A percentile compares a stretch with the other conserved stretches of the same genome.
phyloP scores from a whole-genome alignment of 371 early-diverging fungal species.

The Nematocida parisii region DNA sequence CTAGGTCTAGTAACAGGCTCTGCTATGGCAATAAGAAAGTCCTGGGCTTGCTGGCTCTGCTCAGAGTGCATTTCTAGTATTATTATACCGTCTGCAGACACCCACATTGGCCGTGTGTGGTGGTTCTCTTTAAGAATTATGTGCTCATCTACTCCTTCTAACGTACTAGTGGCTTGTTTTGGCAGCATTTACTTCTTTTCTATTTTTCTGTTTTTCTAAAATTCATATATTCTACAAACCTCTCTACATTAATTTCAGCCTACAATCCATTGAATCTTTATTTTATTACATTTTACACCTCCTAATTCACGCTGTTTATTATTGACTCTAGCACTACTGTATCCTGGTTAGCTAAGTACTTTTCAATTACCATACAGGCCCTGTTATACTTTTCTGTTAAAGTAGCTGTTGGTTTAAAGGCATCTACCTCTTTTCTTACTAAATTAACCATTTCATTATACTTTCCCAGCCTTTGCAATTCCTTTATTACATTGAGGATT shows the following conservation, averaged over 20 bases:
- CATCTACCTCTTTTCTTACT: constrained; percentile 21
- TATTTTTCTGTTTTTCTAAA: constrained; percentile 1
- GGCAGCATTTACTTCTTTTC: constrained; percentile 62
- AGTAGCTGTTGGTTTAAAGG: background rate
- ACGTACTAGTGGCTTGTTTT: constrained; percentile 68
- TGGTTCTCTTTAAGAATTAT: constrained; percentile 79
- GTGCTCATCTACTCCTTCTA: constrained; percentile 64
- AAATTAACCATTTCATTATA: background rate
- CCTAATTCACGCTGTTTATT: background rate
- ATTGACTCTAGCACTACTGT: background rate
- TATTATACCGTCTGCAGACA: constrained; percentile 83
- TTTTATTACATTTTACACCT: background rate
- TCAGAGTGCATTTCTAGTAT: constrained; percentile 91
- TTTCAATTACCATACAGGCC: constrained; percentile 1
- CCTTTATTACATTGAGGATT: background rate
- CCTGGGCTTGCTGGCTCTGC: constrained; percentile 85
- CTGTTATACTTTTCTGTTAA: constrained; percentile 27
- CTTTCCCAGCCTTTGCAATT: background rate
- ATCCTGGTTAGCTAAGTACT: constrained; percentile 17
- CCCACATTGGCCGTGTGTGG: constrained; percentile 83
- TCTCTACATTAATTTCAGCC: background rate
- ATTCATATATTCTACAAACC: background rate
- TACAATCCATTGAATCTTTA: too few species aligned
- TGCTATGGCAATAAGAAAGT: constrained; percentile 93
- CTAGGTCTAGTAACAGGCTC: constrained; percentile 92